phyloP scores from a whole-genome alignment of 2,329 filamentous ascomycete genomes.

The Xylaria sp. region DNA sequence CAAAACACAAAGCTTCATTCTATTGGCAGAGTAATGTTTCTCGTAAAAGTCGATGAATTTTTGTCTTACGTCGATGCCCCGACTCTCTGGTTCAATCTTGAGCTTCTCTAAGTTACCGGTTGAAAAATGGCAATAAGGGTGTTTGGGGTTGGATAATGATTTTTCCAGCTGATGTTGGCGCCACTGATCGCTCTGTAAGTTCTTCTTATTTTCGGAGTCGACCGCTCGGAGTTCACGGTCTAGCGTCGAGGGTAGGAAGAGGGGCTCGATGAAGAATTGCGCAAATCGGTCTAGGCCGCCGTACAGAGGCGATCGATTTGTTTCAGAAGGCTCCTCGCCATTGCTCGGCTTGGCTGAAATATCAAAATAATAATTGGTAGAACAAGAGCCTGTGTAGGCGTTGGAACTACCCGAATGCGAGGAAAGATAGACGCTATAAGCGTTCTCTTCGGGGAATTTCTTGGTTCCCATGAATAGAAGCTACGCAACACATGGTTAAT shows the following conservation, averaged over 20 bases:
- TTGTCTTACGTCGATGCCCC: slow-evolving; percentile 85
- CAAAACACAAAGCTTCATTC: slow-evolving; percentile 90
- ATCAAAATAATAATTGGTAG: slow-evolving; percentile 98
- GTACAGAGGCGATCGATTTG: slow-evolving; percentile 72
- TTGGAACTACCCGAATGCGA: slow-evolving; percentile 93
- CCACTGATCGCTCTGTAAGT: slow-evolving; percentile 91
- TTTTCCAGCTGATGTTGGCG: slow-evolving; percentile 89
- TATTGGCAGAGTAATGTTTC: slow-evolving; percentile 90
- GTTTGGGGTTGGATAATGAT: slow-evolving; percentile 84
- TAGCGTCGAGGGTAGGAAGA: slow-evolving; percentile 86
- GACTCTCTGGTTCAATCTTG: slow-evolving; percentile 81
- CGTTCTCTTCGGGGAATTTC: slow-evolving; percentile 97
- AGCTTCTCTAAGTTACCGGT: slow-evolving; percentile 90
- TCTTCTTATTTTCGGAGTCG: slow-evolving; percentile 98
- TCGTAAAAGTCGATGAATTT: slow-evolving; percentile 94
- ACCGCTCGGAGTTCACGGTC: slow-evolving; percentile 90
- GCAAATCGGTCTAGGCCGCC: slow-evolving; percentile 91
- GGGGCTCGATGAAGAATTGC: slow-evolving; percentile 90
- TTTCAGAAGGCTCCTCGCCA: slow-evolving; percentile 64
- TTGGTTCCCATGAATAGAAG: slow-evolving; percentile 98
- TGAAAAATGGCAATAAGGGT: slow-evolving; percentile 91
- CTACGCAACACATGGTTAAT: slow-evolving; percentile 51
- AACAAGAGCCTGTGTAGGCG: slow-evolving; percentile 91
- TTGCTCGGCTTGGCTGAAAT: slow-evolving; percentile 82
- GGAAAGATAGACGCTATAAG: slow-evolving; percentile 92